Base-by-base conservation (phyloP, 805 yeast species). In the Brettanomyces bruxellensis region DNA sequence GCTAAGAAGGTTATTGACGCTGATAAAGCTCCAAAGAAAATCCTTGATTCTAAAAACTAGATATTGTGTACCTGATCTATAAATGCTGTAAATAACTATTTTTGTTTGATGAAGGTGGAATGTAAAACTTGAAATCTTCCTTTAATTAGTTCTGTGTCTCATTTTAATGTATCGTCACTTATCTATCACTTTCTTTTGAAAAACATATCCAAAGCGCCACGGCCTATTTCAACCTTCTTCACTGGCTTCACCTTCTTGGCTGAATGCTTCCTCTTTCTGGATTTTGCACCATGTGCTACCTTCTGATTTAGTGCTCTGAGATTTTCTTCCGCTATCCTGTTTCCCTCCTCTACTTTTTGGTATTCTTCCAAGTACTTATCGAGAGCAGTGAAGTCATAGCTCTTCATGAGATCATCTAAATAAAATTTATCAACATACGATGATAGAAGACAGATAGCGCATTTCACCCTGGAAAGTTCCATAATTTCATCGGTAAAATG, bases 191-290 rank as follows among this genome's bases (percentile, higher is more conserved):
- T 56, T 39, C 66, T 75, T 52, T 72, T 77, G 60, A 81, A 83
- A 52, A 84, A 81, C 45, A 77, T 74, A 56, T 84, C 91, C 25
- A 84, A 64, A 1, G 88, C 86, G 1, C 93, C 89, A 53, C 68
- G 76, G 1, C 83, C 83, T 1, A 69, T 67, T 1, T 76, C 77
- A 3, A 78, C 78, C 35, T 55, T 58, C 24, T 51, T 51, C 48
- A 69, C 71, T 28, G 60, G 62, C 9, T 53, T 61, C 41, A 61
- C 64, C 55, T 65, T 64, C 56, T 14, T 43, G 14, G 34, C 47
- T 55, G 59, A 45, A 61, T 52, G 40, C 50, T 45, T 25, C 48
- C 51, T 54, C 34, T 57, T 52, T 42, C 59, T 59, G 36, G 50
- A 48, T 38, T 50, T 37, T 39, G 43, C 45, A 25, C 38, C 23